Evolutionary conservation across 2,329 filamentous ascomycete species (phyloP).

Genomic region (Scedosporium apiospermum): DNA sequence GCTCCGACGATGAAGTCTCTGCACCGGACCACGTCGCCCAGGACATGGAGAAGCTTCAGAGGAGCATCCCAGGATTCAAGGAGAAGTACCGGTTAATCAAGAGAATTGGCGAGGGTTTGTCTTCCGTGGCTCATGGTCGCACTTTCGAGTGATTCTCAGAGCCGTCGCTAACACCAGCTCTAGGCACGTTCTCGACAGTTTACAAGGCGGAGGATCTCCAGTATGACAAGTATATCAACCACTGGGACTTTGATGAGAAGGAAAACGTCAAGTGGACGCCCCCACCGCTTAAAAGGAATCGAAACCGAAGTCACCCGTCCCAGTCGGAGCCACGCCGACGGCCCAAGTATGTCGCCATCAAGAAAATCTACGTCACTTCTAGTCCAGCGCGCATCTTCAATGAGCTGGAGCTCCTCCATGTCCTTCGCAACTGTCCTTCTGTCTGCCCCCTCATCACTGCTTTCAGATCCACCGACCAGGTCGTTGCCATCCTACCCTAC

Average conservation of each 20-base stretch:
- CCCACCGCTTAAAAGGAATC: conserved; percentile 50
- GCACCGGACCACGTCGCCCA: conserved; percentile 63
- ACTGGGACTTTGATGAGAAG: conserved; percentile 68
- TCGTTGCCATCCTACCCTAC: conserved; percentile 89
- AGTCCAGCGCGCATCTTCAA: conserved; percentile 90
- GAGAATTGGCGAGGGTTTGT: conserved; percentile 84
- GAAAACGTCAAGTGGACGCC: conserved; percentile 58
- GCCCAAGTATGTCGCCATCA: conserved; percentile 84
- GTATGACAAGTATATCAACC: conserved; percentile 75
- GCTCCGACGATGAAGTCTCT: conserved; percentile 49
- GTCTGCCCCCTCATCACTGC: conserved; percentile 95
- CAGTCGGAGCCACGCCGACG: conserved; percentile 12
- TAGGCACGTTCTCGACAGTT: conserved; percentile 95
- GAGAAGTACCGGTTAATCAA: conserved; percentile 85
- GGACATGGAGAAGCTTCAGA: conserved; percentile 80
- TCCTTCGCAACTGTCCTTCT: conserved; percentile 70
- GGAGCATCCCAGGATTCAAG: conserved; percentile 74
- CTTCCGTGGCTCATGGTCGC: conserved; percentile 8
- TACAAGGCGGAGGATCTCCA: conserved; percentile 95
- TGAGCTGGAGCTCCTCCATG: conserved; percentile 86
- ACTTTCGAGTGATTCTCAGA: background rate
- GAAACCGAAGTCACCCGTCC: conserved; percentile 23
- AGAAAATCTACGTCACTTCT: conserved; percentile 98
- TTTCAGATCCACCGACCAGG: conserved; percentile 90
- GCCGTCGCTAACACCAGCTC: conserved; percentile 9